Conservation (phyloP, 495 filamentous ascomycete species). For the Pyrenula aspistea region DNA sequence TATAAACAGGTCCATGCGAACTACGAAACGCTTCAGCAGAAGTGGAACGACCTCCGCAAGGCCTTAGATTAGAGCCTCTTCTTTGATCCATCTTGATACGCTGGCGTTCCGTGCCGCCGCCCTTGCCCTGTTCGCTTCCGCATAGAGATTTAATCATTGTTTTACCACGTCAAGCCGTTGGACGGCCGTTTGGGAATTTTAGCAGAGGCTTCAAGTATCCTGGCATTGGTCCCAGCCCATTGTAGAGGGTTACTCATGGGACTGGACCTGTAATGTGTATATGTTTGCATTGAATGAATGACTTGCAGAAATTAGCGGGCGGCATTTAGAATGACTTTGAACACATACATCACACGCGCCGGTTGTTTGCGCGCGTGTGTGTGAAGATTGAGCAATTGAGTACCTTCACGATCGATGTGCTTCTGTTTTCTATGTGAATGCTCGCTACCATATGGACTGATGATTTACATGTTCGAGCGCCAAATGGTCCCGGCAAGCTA, state of each 20-base stretch:
- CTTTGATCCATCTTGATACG: neutral
- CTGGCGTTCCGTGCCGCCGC: neutral
- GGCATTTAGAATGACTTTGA: too few relatives aligned
- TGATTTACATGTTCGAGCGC: too few relatives aligned
- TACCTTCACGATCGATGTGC: too few relatives aligned
- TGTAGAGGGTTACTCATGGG: neutral
- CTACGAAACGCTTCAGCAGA: constrained; percentile 64
- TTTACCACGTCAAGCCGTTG: neutral
- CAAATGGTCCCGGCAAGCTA: too few relatives aligned
- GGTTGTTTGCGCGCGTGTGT: too few relatives aligned
- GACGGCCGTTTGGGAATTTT: neutral
- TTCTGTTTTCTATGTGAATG: too few relatives aligned
- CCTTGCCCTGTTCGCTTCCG: neutral
- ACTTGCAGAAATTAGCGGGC: neutral
- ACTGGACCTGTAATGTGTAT: neutral
- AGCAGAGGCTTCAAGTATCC: neutral
- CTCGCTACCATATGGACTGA: too few relatives aligned
- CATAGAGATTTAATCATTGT: neutral
- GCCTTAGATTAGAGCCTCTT: constrained; percentile 31
- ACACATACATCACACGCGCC: too few relatives aligned
- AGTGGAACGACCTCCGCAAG: constrained; percentile 72
- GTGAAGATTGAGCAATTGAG: too few relatives aligned
- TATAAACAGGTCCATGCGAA: constrained; percentile 37
- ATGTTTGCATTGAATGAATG: neutral
- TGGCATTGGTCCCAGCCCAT: neutral